These are phyloP conservation scores for Termitomyces sp. DNA, from an alignment of 768 basidiomycete species.

Conservation along the genomic window DNA sequence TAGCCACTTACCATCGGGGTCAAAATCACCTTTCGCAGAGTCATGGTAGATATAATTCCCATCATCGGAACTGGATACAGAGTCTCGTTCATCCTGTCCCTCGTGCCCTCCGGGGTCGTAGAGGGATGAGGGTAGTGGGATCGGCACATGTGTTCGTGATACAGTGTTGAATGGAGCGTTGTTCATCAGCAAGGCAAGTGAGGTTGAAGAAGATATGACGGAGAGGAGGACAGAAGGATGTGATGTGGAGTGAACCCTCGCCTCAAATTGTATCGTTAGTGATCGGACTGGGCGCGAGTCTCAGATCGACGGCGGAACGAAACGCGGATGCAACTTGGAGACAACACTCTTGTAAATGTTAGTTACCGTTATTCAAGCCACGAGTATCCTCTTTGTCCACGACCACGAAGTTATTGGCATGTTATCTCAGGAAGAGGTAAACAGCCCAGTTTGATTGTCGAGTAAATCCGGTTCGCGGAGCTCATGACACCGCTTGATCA, in stretches of 20 bases:
- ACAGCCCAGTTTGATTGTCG: slow-evolving; percentile 40
- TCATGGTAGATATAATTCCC: slow-evolving; percentile 38
- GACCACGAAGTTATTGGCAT: slow-evolving; percentile 38
- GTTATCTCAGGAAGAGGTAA: slow-evolving; percentile 42
- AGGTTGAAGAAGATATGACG: slow-evolving; percentile 14
- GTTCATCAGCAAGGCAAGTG: slow-evolving; percentile 25
- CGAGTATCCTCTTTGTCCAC: slow-evolving; percentile 37
- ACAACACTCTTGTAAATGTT: slow-evolving; percentile 31
- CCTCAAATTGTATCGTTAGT: slow-evolving; percentile 27
- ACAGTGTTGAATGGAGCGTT: slow-evolving; percentile 23
- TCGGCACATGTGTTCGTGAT: slow-evolving; percentile 18
- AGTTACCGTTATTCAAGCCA: slow-evolving; percentile 24
- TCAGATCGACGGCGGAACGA: slow-evolving; percentile 46
- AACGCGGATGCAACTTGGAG: slow-evolving; percentile 39
- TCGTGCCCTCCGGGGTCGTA: slow-evolving; percentile 21
- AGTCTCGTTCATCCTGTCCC: slow-evolving; percentile 44
- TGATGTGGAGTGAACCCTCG: slow-evolving; percentile 19
- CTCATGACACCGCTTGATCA: slow-evolving; percentile 42
- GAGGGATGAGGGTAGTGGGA: slow-evolving; percentile 27
- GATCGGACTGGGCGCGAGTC: slow-evolving; percentile 40
- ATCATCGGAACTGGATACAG: slow-evolving; percentile 58
- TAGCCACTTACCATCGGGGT: slow-evolving; percentile 41
- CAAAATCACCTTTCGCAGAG: slow-evolving; percentile 36
- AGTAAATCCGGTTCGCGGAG: slow-evolving; percentile 42
- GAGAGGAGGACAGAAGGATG: slow-evolving; percentile 2